Conservation (phyloP, 176 grass and related monocot genomes). For the maize (Zea mays) region Zm-B73-REFERENCE-NAM-5.0 NC_050101.1:162716001-162716500, state of each 20-base stretch:
- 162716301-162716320: not conserved
- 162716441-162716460: constrained; percentile 19
- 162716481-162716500: no score
- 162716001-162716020: no score
- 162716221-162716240: not conserved
- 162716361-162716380: constrained; percentile 31
- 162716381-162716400: not conserved
- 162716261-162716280: not conserved
- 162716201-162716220: not conserved
- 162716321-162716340: not conserved
- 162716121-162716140: no score
- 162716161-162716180: no score
- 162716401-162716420: constrained; percentile 15
- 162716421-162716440: constrained; percentile 24
- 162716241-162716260: not conserved
- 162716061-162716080: no score
- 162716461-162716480: no score
- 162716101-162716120: no score
- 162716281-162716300: constrained; percentile 6
- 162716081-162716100: no score
- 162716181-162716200: not conserved
- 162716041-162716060: no score
- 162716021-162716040: no score
- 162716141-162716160: no score
- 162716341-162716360: constrained; percentile 17